These are phyloP conservation scores for Sarocladium oryzae DNA, from an alignment of 2,329 filamentous ascomycete species.

Conservation along the genomic window DNA sequence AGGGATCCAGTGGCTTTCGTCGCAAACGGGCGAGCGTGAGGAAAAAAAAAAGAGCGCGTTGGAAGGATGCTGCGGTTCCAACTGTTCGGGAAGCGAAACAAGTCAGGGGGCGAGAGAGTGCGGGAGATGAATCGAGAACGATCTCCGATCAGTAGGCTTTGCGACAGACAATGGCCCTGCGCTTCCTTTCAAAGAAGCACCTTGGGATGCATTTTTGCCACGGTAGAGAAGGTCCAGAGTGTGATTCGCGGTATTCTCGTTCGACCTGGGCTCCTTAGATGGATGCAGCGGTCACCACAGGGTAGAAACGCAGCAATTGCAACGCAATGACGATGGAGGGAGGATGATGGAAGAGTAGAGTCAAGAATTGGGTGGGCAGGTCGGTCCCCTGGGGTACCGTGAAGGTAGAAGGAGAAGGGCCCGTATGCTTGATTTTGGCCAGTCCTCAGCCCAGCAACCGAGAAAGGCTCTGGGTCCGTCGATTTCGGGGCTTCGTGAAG, in stretches of 20 bases:
- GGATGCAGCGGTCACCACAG: background rate
- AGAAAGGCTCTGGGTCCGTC: slow-evolving; percentile 5
- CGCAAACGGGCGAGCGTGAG: background rate
- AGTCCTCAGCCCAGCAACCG: slow-evolving; percentile 1
- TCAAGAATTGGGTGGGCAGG: background rate
- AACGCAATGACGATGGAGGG: background rate
- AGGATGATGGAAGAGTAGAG: background rate
- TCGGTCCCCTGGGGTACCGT: background rate
- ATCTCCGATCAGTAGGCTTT: background rate
- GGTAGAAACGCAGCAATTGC: background rate
- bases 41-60: slow-evolving; percentile 7
- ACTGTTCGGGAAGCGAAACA: background rate
- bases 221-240: background rate
- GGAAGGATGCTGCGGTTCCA: background rate
- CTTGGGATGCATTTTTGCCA: slow-evolving; percentile 4
- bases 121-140: background rate
- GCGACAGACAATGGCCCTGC: slow-evolving; percentile 3
- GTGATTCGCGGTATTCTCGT: background rate
- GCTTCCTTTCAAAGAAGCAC: slow-evolving; percentile 5
- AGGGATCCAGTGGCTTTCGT: background rate
- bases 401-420: slow-evolving; percentile 1
- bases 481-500: slow-evolving; percentile 6
- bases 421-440: slow-evolving; percentile 1
- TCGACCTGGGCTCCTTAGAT: background rate
- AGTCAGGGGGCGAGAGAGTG: background rate